Evolutionary conservation across 495 filamentous ascomycete species (phyloP).

Genomic region (Podospora didyma): DNA sequence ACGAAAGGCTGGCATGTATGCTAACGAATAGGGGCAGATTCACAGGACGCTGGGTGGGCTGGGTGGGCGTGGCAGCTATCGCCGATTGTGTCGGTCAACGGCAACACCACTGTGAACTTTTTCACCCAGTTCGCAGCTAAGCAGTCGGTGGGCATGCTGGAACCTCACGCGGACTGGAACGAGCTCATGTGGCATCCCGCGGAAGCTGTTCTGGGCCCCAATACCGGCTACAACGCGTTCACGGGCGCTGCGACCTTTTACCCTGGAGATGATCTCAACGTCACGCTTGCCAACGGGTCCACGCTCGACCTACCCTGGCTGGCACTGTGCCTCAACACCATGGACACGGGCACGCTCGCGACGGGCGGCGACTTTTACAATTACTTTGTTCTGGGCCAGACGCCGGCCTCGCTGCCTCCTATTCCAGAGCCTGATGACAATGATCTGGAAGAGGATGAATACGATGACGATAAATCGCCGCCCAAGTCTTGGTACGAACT

Average conservation of each 20-base stretch:
- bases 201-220: constrained; percentile 35
- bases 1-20: no score
- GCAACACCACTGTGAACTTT: constrained; percentile 33
- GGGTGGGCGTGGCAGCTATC: constrained; percentile 25
- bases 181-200: constrained; percentile 43
- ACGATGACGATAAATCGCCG: no score
- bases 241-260: constrained; percentile 42
- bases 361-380: constrained; percentile 50
- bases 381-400: constrained; percentile 42
- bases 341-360: constrained; percentile 36
- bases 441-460: no score
- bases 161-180: constrained; percentile 51
- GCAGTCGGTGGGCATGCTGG: constrained; percentile 38
- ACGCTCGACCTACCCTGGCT: constrained; percentile 25
- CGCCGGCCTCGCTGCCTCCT: constrained; percentile 23
- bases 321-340: constrained; percentile 32
- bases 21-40: no score
- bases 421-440: not conserved
- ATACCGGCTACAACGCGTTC: constrained; percentile 24
- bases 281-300: constrained; percentile 40
- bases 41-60: constrained; percentile 5
- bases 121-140: constrained; percentile 37
- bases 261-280: constrained; percentile 39
- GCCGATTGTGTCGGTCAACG: constrained; percentile 45
- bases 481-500: no score